A percentile compares a stretch with the other conserved stretches of the same genome.
phyloP scores from a whole-genome alignment of 1,139 yeast genomes.

The Trichomonascaceae sp. region DNA sequence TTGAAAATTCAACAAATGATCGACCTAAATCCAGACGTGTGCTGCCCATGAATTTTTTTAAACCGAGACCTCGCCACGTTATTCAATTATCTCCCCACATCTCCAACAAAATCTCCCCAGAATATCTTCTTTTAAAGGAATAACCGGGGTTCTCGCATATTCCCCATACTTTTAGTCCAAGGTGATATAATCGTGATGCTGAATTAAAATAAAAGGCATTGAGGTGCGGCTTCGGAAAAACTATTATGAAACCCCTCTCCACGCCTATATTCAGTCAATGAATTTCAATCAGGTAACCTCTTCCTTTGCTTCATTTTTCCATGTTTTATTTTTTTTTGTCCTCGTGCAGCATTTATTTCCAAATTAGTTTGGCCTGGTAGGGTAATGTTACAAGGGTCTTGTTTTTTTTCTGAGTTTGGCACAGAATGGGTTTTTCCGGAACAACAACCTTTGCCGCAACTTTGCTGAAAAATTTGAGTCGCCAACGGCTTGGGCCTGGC shows the following conservation, averaged over 20 bases:
- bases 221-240: not conserved
- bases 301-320: not conserved
- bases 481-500: not conserved
- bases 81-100: not conserved
- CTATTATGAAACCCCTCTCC: not conserved
- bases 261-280: not conserved
- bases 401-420: not conserved
- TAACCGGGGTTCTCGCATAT: not conserved
- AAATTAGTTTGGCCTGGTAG: not conserved
- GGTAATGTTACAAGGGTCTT: not conserved
- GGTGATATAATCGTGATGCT: not conserved
- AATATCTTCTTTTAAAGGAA: not conserved
- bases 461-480: not conserved
- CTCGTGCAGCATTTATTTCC: not conserved
- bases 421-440: not conserved
- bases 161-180: not conserved
- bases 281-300: not conserved
- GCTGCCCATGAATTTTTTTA: not conserved
- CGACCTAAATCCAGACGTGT: not conserved
- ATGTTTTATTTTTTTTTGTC: not conserved
- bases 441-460: not conserved
- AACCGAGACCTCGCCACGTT: not conserved
- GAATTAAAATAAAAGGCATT: not conserved
- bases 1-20: not conserved
- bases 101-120: not conserved